Evolutionary conservation across 2,329 filamentous ascomycete genomes (phyloP).

Genomic region (Mycosphaerella sp.): DNA sequence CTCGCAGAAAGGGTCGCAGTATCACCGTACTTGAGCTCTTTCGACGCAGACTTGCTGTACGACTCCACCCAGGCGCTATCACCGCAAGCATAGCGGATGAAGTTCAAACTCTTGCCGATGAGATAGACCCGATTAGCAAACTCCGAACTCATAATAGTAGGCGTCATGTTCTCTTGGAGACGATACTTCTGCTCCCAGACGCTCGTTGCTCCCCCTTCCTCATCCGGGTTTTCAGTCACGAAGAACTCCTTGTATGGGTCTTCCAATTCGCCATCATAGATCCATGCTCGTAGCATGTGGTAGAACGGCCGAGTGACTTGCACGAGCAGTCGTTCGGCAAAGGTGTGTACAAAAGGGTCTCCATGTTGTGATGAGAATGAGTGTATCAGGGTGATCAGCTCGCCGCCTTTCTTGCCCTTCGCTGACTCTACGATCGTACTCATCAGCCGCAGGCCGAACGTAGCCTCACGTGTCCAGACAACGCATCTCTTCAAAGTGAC

Average conservation of each 20-base stretch:
- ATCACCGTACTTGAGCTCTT: slow-evolving; percentile 86
- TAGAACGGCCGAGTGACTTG: slow-evolving; percentile 94
- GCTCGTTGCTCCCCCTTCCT: slow-evolving; percentile 63
- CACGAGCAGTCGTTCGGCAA: slow-evolving; percentile 79
- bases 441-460: slow-evolving; percentile 89
- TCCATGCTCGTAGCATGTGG: slow-evolving; percentile 92
- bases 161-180: slow-evolving; percentile 76
- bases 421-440: slow-evolving; percentile 91
- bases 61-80: slow-evolving; percentile 93
- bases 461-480: slow-evolving; percentile 95
- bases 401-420: slow-evolving; percentile 75
- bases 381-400: slow-evolving; percentile 90
- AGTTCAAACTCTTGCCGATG: slow-evolving; percentile 96
- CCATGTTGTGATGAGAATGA: slow-evolving; percentile 89
- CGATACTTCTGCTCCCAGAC: slow-evolving; percentile 99
- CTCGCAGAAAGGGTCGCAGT: slow-evolving; percentile 84
- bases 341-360: slow-evolving; percentile 87
- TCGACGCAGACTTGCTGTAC: slow-evolving; percentile 88
- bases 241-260: slow-evolving; percentile 96
- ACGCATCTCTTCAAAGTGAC: slow-evolving; percentile 94
- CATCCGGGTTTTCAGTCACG: slow-evolving; percentile 70
- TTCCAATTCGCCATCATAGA: slow-evolving; percentile 96
- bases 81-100: slow-evolving; percentile 90
- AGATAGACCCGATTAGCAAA: slow-evolving; percentile 96
- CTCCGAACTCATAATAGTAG: slow-evolving; percentile 84